A percentile compares a stretch with the other conserved stretches of the same genome.
These are phyloP conservation scores for Trichoderma sp. DNA, from an alignment of 2,329 filamentous ascomycete genomes.

Conservation along the genomic window DNA sequence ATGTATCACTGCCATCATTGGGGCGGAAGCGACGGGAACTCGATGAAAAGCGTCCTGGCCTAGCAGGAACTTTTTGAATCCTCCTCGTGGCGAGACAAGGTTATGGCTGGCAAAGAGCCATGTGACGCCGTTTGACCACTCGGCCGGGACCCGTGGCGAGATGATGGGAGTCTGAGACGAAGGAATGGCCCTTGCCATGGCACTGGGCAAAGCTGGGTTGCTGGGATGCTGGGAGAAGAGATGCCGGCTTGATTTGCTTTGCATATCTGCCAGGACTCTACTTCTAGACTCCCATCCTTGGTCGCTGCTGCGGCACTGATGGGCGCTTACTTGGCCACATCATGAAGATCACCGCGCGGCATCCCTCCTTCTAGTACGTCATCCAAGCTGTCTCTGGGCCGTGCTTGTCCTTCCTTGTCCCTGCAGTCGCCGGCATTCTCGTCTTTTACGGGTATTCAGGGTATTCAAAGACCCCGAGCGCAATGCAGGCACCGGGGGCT, in stretches of 20 bases:
- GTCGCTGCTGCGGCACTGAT: neutral
- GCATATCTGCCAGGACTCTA: neutral
- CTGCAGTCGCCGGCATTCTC: neutral
- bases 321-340: neutral
- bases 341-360: neutral
- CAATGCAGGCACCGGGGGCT: neutral
- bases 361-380: neutral
- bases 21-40: neutral
- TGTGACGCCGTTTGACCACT: conserved; percentile 10
- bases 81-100: neutral
- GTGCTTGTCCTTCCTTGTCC: neutral
- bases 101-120: neutral
- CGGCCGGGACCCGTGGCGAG: neutral
- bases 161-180: neutral
- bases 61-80: neutral
- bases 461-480: neutral
- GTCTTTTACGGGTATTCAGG: neutral
- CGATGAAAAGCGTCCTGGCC: neutral
- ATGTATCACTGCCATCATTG: neutral
- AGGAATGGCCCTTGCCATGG: neutral
- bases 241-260: neutral
- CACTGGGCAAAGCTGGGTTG: neutral
- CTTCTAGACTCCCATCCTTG: neutral
- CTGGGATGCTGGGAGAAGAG: neutral
- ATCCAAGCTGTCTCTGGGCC: neutral